Evolutionary conservation across 495 filamentous ascomycete genomes (phyloP).

Genomic region (Clohesyomyces aquaticus): DNA sequence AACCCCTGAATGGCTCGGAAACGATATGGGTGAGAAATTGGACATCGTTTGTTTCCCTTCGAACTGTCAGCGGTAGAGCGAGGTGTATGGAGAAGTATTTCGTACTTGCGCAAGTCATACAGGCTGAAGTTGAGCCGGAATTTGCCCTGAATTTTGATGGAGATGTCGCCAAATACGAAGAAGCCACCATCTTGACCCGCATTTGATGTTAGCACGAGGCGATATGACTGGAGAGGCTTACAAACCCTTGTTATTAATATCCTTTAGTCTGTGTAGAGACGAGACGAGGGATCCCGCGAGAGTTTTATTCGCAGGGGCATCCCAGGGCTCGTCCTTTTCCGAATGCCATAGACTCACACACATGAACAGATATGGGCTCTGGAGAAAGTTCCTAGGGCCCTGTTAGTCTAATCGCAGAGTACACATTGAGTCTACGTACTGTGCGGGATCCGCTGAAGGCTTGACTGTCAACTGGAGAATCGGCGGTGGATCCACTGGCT

Average conservation of each 20-base stretch:
- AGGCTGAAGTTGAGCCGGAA: constrained; percentile 84
- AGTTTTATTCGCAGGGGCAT: constrained; percentile 53
- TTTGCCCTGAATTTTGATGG: constrained; percentile 77
- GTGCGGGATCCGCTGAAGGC: constrained; percentile 69
- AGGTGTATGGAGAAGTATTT: too few species aligned
- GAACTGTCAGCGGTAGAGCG: constrained; percentile 41
- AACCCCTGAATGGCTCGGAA: constrained; percentile 75
- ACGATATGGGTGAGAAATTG: constrained; percentile 69
- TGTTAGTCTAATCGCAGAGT: constrained; percentile 24
- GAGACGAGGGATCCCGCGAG: constrained; percentile 85
- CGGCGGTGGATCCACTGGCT: constrained; percentile 93
- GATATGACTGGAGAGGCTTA: not conserved
- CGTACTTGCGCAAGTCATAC: constrained; percentile 79
- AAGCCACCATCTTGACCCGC: constrained; percentile 78
- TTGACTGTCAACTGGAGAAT: constrained; percentile 82
- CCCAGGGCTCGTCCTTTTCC: constrained; percentile 57
- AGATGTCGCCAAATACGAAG: constrained; percentile 96
- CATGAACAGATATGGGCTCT: constrained; percentile 85
- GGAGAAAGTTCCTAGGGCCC: constrained; percentile 66
- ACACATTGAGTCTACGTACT: constrained; percentile 55
- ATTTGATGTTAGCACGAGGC: not conserved
- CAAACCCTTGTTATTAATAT: constrained; percentile 74
- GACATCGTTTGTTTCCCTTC: constrained; percentile 56
- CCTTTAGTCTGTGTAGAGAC: constrained; percentile 90
- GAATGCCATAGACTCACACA: constrained; percentile 67